phyloP scores from a whole-genome alignment of 495 filamentous ascomycete species.

The Aspergillus egyptiacus region DNA sequence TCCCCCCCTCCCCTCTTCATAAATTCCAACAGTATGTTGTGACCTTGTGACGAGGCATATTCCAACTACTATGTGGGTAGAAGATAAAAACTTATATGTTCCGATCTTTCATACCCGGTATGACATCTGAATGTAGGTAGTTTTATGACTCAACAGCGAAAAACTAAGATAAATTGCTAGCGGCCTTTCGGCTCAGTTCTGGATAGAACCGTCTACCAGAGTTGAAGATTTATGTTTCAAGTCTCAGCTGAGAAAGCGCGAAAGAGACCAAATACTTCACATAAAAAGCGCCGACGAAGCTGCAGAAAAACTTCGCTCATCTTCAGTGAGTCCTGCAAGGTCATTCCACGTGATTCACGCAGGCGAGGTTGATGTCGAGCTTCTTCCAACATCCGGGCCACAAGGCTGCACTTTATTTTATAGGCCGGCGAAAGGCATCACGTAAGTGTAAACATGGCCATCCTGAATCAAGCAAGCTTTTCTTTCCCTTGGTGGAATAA shows the following conservation, averaged over 20 bases:
- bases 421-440: background rate
- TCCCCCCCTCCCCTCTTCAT: too few species aligned
- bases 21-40: slow-evolving; percentile 7
- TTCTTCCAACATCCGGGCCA: background rate
- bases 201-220: background rate
- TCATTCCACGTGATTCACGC: background rate
- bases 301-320: background rate
- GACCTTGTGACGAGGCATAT: background rate
- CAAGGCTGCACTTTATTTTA: background rate
- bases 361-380: background rate
- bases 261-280: background rate
- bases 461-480: background rate
- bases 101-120: slow-evolving; percentile 7
- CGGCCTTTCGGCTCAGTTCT: background rate
- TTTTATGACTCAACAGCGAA: background rate
- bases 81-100: slow-evolving; percentile 2
- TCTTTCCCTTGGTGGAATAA: background rate
- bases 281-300: slow-evolving; percentile 1
- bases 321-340: background rate
- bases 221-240: background rate
- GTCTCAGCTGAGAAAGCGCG: background rate
- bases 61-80: background rate
- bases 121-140: slow-evolving; percentile 5
- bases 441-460: background rate
- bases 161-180: background rate